Evolutionary conservation across 2,329 filamentous ascomycete genomes (phyloP).

Genomic region (Diaporthe ilicicola): DNA sequence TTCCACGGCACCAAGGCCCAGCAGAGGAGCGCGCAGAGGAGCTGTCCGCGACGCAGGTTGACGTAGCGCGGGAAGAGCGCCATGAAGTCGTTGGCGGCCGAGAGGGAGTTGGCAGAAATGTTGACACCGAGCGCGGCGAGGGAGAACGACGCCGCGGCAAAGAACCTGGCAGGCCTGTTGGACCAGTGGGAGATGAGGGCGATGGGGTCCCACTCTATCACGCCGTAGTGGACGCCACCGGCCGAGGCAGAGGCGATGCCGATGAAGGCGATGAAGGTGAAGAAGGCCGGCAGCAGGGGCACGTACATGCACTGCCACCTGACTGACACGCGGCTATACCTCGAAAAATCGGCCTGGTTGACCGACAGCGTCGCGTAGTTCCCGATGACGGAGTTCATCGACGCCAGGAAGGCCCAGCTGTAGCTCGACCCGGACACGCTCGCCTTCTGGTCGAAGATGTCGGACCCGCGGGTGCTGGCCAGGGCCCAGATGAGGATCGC

Average conservation of each 20-base stretch:
- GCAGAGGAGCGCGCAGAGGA: conserved; percentile 51
- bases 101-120: conserved; percentile 60
- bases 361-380: conserved; percentile 32
- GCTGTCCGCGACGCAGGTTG: conserved; percentile 58
- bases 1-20: conserved; percentile 67
- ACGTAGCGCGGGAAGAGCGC: conserved; percentile 60
- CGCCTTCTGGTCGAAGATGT: conserved; percentile 36
- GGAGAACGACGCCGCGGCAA: conserved; percentile 15
- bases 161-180: conserved; percentile 25
- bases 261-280: conserved; percentile 51
- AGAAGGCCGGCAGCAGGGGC: conserved; percentile 48
- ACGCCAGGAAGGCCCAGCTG: conserved; percentile 36
- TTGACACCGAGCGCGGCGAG: conserved; percentile 62
- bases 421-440: conserved; percentile 34
- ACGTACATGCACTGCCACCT: conserved; percentile 31
- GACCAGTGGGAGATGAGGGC: conserved; percentile 48
- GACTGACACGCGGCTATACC: conserved; percentile 27
- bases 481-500: conserved; percentile 38
- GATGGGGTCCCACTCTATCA: conserved; percentile 54
- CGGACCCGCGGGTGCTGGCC: conserved; percentile 32
- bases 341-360: conserved; percentile 32
- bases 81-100: conserved; percentile 60
- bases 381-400: conserved; percentile 37
- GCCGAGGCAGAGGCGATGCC: conserved; percentile 54
- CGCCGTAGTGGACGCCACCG: conserved; percentile 49